Evolutionary conservation across 2,329 filamentous ascomycete genomes (phyloP).

Genomic region (Ciborinia camelliae): DNA sequence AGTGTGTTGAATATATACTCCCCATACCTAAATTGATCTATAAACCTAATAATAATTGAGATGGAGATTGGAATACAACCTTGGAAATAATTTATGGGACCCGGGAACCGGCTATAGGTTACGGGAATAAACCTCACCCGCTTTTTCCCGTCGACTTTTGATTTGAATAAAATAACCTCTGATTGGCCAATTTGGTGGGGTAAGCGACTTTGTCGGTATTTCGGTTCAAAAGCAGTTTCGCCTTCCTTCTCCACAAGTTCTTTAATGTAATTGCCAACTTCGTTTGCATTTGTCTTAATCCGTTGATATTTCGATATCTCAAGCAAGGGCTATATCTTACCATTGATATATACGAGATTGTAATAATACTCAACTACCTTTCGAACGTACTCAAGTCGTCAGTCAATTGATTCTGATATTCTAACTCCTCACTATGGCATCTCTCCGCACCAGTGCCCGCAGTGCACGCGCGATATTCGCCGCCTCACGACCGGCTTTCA

Average conservation of each 20-base stretch:
- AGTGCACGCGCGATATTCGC: constrained; percentile 21
- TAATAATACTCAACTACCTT: constrained; percentile 11
- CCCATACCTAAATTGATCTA: too few species aligned
- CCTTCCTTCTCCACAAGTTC: constrained; percentile 20
- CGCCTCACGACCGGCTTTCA: constrained; percentile 19
- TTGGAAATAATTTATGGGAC: too few species aligned
- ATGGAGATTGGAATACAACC: too few species aligned
- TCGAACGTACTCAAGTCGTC: not conserved
- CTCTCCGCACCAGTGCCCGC: constrained; percentile 23
- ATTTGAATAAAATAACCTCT: constrained; percentile 17
- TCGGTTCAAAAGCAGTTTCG: constrained; percentile 18
- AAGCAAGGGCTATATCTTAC: not conserved
- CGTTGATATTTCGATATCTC: constrained; percentile 10
- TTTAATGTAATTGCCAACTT: constrained; percentile 3
- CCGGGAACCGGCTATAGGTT: not conserved
- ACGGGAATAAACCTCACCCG: constrained; percentile 19
- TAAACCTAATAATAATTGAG: too few species aligned
- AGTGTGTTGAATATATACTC: not conserved
- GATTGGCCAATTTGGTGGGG: constrained; percentile 11
- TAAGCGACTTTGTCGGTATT: constrained; percentile 15
- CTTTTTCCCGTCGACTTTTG: constrained; percentile 18
- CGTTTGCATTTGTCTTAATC: not conserved
- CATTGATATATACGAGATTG: constrained; percentile 7
- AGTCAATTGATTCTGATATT: constrained; percentile 8
- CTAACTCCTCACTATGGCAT: constrained; percentile 19